These are phyloP conservation scores for Venturia aucupariae DNA, from an alignment of 2,329 filamentous ascomycete genomes.

Conservation along the genomic window DNA sequence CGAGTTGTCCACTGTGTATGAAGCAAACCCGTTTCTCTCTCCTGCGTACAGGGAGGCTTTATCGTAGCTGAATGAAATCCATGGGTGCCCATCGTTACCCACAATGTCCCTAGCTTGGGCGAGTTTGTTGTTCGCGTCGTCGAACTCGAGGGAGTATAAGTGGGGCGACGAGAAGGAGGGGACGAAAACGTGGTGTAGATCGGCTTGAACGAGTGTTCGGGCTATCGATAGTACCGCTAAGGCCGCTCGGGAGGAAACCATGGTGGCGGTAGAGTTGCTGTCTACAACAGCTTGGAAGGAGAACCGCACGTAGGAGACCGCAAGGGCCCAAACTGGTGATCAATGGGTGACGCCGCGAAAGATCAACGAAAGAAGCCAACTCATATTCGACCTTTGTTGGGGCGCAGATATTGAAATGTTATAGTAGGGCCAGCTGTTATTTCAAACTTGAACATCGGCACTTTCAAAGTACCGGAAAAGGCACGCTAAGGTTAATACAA, in stretches of 20 bases:
- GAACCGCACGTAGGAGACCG: background rate
- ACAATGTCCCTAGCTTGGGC: slow-evolving; percentile 71
- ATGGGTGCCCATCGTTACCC: slow-evolving; percentile 74
- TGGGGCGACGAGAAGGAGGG: slow-evolving; percentile 86
- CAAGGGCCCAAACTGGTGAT: background rate
- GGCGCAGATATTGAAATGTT: background rate
- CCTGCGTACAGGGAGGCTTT: background rate
- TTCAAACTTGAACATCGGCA: background rate
- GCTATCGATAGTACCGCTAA: background rate
- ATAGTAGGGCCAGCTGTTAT: background rate
- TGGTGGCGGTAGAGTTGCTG: background rate
- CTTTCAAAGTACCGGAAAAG: background rate
- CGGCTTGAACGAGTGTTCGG: slow-evolving; percentile 32
- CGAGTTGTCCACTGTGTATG: slow-evolving; percentile 12
- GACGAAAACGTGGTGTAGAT: slow-evolving; percentile 87
- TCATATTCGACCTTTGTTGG: background rate
- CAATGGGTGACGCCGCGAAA: background rate
- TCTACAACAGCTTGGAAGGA: background rate
- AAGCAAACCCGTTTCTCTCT: slow-evolving; percentile 9
- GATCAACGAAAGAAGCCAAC: background rate
- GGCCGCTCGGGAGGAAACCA: background rate
- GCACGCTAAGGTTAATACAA: background rate
- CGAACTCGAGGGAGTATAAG: slow-evolving; percentile 82
- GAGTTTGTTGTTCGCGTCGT: slow-evolving; percentile 68
- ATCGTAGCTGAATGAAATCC: slow-evolving; percentile 78